Evolutionary conservation across 345 rosid genomes (phyloP), one percentile per base, ranked within the genome.

Genomic region (Fremontodendron californicum): DNA sequence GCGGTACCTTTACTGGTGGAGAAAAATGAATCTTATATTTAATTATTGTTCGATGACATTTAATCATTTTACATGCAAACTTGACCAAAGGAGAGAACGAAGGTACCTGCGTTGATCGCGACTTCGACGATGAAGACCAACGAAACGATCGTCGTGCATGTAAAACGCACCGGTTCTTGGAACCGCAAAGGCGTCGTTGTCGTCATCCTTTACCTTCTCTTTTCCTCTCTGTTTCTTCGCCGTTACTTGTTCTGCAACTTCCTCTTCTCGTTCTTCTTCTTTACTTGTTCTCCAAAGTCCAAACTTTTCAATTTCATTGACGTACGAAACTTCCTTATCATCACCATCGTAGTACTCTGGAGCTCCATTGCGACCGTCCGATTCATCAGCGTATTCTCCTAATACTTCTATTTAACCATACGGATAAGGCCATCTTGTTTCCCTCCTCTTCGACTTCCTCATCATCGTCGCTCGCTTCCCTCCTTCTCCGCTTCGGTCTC

Each of bases 221-320:
- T 67, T 43, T 67, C 49, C 46, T 37, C 51, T 67, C 51, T 19
- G 71, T 67, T 67, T 67, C 51, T 1, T 67, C 71, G 33, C 51
- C 18, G 31, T 21, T 19, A 19, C 71, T 43, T 67, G 16, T 21
- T 40, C 33, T 11, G 45, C 51, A 42, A 21, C 71, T 67, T 21
- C 71, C 19, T 42, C 46, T 12, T 37, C 7, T 51, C 29, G 0
- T 21, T 67, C 48, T n/a, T 43, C 71, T 10, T 40, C 31, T n/a
- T n/a, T 10, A 21, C 27, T 67, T 67, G 18, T 37, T 21, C 51
- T n/a, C n/a, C n/a, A n/a, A n/a, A 57, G 40, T 67, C 71, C 71
- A 40, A 67, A 51, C 51, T 40, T 43, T 66, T 67, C 71, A 67
- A 42, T 51, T 21, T 67, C 71, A 23, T 67, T 33, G 25, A 65